Base-by-base conservation (phyloP, 768 basidiomycete species). In the Boletus barrowsii region DNA sequence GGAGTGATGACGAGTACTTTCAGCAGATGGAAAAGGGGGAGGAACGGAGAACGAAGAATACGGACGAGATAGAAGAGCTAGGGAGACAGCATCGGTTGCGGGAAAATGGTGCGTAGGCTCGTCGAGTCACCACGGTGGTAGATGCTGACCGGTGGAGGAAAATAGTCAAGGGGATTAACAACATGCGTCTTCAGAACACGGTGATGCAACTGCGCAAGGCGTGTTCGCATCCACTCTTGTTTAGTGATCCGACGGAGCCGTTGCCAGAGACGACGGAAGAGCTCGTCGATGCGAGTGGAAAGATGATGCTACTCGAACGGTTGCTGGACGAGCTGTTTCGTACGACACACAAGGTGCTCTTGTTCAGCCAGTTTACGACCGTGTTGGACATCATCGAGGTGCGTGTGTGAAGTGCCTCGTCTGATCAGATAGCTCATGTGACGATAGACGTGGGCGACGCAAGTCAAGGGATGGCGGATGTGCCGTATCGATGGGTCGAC, bases 131-230 rank as follows among this genome's bases (percentile, higher is more conserved):
- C 10, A 20, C 10, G 24, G 2, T 24, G 15, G 33, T 42, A 11
- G 51, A 47, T 22, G 39, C 39, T 55, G 37, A 66, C n/a, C n/a
- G 24, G 37, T 29, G 4, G 20, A 22, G 9, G 37, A 17, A 5
- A 18, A 17, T 56, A 94, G 93, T 83, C 52, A 90, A 86, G 66
- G 82, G 88, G 45, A 84, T 96, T 37, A 94, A 94, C 71, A 94
- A 93, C 67, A 88, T 94, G 89, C 86, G 84, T 49, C 79, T 99
- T 15, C 93, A 98, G 68, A 99, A 98, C 65, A 82, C 85, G 11
- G 86, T 98, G 53, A 98, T 99, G 96, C 96, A 98, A 68, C 79
- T 98, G 5, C 90, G 96, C 51, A 98, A 98, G 78, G 90, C 94
- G 2, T 93, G 92, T 74, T 93, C 89, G 14, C 93, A 98, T 71